Evolutionary conservation across 768 basidiomycete species (phyloP), one percentile per base, ranked within the genome.

Genomic region (Tricholoma bakamatsutake): DNA sequence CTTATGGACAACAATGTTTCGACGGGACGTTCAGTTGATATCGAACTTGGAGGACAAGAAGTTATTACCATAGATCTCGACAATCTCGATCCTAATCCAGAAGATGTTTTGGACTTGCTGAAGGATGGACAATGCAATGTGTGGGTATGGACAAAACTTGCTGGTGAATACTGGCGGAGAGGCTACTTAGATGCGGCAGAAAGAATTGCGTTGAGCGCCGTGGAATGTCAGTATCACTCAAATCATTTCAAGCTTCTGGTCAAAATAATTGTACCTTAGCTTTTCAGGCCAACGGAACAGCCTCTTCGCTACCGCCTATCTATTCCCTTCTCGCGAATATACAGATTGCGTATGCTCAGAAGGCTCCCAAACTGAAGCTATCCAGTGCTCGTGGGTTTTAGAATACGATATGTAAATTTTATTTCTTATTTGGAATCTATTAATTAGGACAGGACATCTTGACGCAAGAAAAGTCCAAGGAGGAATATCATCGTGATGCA

Each of bases 21-120:
- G 27, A 59, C 71, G n/a, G 77, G 78, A 39, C 77, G 80, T 53
- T 77, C 84, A 4, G 78, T 89, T 50, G 86, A 89, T 68, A 89
- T 92, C 61, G 89, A 90, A 64, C 77, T 91, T 5, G 85, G 85
- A 35, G 82, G 85, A 6, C 87, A 89, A 69, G 93, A 95, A 71
- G 82, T 90, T 65, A 88, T 95, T 57, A 88, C 90, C 18, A 86
- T 98, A 57, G 90, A 96, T 75, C 80, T 98, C 37, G 89, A 91
- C 74, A 77, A 87, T 62, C 84, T 98, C 50, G 88, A 91, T 69
- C 84, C 84, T 4, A 85, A 82, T 63, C 83, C 87, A 6, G 83
- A 87, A 58, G 87, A 90, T 57, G 83, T 92, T 2, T 72, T 88
- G 49, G 84, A 88, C 61, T 69, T 94, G 3, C 67, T 94, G 48